Evolutionary conservation across 108 stramenopile genomes (phyloP), one percentile per base, ranked within the genome.

Genomic region (Fragilariopsis cylindrus): DNA sequence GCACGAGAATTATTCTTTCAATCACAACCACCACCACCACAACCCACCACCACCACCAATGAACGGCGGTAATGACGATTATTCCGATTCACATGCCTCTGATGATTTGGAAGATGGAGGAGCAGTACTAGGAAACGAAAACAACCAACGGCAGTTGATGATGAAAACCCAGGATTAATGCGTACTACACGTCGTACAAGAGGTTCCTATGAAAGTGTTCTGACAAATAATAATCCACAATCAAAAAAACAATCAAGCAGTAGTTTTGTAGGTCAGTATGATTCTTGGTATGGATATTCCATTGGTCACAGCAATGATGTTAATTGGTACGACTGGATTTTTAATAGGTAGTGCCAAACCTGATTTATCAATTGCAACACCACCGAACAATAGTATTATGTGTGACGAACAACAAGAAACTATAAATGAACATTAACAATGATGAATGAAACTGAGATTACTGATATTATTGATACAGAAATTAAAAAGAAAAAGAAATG

Each of bases 301-400:
- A 42, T 60, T 6, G 39, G 60, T 62, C 41, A 41, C 60, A 42
- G 60, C 60, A 0, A 44, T 62, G 60, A 5, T 41, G 18, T 11
- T 62, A 42, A 42, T 62, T 2, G 60, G 39, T 7, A 62, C 60
- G 60, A 21, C 39, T 39, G 60, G 60, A 5, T 62, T 40, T 62
- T 41, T 62, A 42, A 12, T 40, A 42, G 60, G 60, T 2, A 62
- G 60, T 12, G 60, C 60, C 60, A 21, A 62, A 11, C 60, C 60
- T 11, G 60, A 62, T 41, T 12, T 62, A 42, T 7, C 4, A 42
- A 12, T 44, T 30, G 39, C 39, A 6, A 21, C 39, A 7, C 30
- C 19, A 19, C 30, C 30, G 2, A 30, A 30, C 30, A 30, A 2
- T 2, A 30, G 30, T 30, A 30, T 30, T 52, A 52, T 52, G 12